Conservation (phyloP, 176 grass and related monocot genomes). For the Tillandsia leiboldiana region DNA sequence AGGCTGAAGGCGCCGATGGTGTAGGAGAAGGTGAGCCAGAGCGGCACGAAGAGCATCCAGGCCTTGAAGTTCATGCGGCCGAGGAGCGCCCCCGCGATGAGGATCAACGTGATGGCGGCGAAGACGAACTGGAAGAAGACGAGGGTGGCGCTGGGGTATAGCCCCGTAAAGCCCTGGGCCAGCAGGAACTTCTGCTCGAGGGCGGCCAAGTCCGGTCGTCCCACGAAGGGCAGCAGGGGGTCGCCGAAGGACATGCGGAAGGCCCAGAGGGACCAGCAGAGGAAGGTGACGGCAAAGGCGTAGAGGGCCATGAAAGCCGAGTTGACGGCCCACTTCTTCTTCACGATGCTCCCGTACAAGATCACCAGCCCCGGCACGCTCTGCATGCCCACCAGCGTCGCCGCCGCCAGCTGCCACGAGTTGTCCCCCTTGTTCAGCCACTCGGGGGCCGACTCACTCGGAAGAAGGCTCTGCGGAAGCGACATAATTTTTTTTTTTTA, state of each 20-base stretch:
- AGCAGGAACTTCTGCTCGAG: conserved; percentile 37
- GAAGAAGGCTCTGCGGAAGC: conserved; percentile 9
- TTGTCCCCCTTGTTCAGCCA: conserved; percentile 80
- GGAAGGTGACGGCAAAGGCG: conserved; percentile 54
- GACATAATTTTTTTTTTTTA: background rate
- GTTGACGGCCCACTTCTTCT: conserved; percentile 92
- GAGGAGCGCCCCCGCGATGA: conserved; percentile 62
- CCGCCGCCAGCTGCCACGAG: conserved; percentile 65
- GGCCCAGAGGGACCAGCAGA: conserved; percentile 60
- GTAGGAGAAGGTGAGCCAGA: conserved; percentile 89
- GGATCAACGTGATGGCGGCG: conserved; percentile 76
- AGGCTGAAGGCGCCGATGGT: conserved; percentile 72
- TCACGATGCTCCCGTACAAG: conserved; percentile 61
- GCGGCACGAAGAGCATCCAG: conserved; percentile 70
- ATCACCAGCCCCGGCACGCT: conserved; percentile 55
- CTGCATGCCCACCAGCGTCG: conserved; percentile 72
- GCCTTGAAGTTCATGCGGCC: conserved; percentile 63
- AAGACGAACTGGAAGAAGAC: conserved; percentile 81
- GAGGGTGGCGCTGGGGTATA: conserved; percentile 63
- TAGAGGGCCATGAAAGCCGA: conserved; percentile 86
- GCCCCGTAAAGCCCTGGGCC: conserved; percentile 48
- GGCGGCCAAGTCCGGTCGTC: conserved; percentile 38
- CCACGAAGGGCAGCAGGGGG: conserved; percentile 38
- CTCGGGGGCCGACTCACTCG: conserved; percentile 39
- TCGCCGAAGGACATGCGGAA: conserved; percentile 84